phyloP scores from a whole-genome alignment of 2,329 filamentous ascomycete genomes.

The Fusarium virguliforme region DNA sequence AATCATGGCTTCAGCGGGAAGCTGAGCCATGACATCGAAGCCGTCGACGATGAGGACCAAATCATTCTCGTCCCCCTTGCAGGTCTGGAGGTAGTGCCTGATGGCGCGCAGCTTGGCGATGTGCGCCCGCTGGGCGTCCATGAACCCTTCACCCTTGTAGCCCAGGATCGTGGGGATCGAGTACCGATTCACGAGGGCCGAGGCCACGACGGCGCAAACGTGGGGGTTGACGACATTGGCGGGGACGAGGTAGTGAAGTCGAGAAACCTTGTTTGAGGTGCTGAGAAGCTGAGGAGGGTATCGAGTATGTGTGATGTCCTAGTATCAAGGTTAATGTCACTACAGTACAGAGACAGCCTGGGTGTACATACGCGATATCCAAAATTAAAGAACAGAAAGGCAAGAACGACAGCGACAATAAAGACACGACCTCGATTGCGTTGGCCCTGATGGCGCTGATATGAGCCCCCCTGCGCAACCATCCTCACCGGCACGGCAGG shows the following conservation, averaged over 20 bases:
- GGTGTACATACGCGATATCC: background rate
- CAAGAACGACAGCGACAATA: constrained; percentile 7
- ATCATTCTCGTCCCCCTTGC: constrained; percentile 30
- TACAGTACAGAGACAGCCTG: too few species aligned
- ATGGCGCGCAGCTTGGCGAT: constrained; percentile 43
- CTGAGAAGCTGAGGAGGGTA: constrained; percentile 16
- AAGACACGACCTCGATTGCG: constrained; percentile 22
- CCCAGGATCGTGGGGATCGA: constrained; percentile 41
- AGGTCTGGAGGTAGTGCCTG: constrained; percentile 34
- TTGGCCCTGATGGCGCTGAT: constrained; percentile 12
- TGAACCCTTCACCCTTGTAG: constrained; percentile 40
- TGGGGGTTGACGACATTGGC: constrained; percentile 28
- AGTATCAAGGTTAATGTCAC: background rate
- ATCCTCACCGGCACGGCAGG: constrained; percentile 14
- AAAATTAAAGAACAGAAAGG: constrained; percentile 23
- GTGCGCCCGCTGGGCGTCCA: constrained; percentile 38
- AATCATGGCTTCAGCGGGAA: constrained; percentile 44
- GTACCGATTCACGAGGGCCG: constrained; percentile 47
- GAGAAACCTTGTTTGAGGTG: constrained; percentile 15
- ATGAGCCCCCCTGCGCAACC: constrained; percentile 8
- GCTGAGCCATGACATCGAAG: constrained; percentile 48
- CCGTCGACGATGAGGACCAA: constrained; percentile 47
- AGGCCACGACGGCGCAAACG: constrained; percentile 42
- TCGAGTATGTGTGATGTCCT: constrained; percentile 9
- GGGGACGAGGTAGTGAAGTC: constrained; percentile 46